phyloP scores from a whole-genome alignment of 2,329 filamentous ascomycete species.

The Trematosphaeria pertusa region DNA sequence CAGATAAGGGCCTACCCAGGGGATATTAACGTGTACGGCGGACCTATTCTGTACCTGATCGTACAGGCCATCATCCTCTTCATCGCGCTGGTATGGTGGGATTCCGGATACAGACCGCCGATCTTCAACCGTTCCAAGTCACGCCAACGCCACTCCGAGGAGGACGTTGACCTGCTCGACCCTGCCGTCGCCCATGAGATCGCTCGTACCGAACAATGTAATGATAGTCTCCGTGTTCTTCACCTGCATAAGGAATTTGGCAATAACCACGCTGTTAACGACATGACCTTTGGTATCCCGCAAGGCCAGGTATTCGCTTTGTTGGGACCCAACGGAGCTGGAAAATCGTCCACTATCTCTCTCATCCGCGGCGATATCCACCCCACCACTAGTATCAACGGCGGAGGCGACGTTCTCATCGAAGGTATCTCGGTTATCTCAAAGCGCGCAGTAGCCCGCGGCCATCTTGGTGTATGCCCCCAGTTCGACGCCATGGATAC shows the following conservation, averaged over 20 bases:
- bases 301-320: slow-evolving; percentile 86
- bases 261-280: slow-evolving; percentile 77
- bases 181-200: slow-evolving; percentile 71
- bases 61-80: slow-evolving; percentile 77
- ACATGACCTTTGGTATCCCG: slow-evolving; percentile 82
- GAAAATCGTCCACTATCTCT: slow-evolving; percentile 89
- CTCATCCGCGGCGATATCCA: slow-evolving; percentile 88
- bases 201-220: slow-evolving; percentile 64
- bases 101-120: slow-evolving; percentile 71
- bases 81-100: slow-evolving; percentile 76
- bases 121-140: slow-evolving; percentile 52
- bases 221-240: slow-evolving; percentile 77
- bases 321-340: slow-evolving; percentile 88
- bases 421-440: slow-evolving; percentile 78
- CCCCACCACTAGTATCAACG: slow-evolving; percentile 63
- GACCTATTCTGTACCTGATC: slow-evolving; percentile 82
- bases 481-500: slow-evolving; percentile 79
- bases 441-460: slow-evolving; percentile 73
- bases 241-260: slow-evolving; percentile 83
- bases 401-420: slow-evolving; percentile 80
- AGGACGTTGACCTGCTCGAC: slow-evolving; percentile 53
- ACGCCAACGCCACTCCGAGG: slow-evolving; percentile 49
- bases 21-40: slow-evolving; percentile 77
- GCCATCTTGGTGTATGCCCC: slow-evolving; percentile 87
- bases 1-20: slow-evolving; percentile 72